Percentiles rank a stretch among this genome's conserved stretches.
phyloP scores from a whole-genome alignment of 2,329 filamentous ascomycete genomes.

The Fusarium pininemorale region DNA sequence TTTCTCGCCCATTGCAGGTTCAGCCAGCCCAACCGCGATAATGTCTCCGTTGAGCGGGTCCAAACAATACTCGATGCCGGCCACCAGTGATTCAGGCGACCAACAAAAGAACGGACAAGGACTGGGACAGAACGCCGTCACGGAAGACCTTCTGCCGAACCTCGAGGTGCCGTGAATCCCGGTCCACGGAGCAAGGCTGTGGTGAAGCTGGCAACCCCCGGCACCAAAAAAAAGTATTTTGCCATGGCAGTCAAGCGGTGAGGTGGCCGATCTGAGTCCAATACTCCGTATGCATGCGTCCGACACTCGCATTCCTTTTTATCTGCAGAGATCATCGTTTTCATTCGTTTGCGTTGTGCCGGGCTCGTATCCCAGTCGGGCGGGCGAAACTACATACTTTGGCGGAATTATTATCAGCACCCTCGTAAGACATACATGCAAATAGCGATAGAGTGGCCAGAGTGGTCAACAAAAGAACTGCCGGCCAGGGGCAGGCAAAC shows the following conservation, averaged over 20 bases:
- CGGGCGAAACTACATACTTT: neutral
- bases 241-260: neutral
- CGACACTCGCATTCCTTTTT: neutral
- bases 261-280: neutral
- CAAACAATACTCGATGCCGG: slow-evolving; percentile 4
- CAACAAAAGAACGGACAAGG: slow-evolving; percentile 12
- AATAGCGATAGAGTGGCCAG: neutral
- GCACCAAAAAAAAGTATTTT: neutral
- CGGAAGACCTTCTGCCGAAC: slow-evolving; percentile 7
- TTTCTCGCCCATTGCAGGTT: slow-evolving; percentile 14
- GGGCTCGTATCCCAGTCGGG: neutral
- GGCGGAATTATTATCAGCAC: neutral
- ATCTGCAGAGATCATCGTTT: slow-evolving; percentile 7
- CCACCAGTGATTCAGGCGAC: slow-evolving; percentile 10
- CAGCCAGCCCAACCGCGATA: slow-evolving; percentile 11
- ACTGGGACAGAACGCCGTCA: slow-evolving; percentile 7
- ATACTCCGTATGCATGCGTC: neutral
- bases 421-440: neutral
- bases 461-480: slow-evolving; percentile 3
- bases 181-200: slow-evolving; percentile 12
- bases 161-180: slow-evolving; percentile 4
- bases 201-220: neutral
- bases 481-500: neutral
- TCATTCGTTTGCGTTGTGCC: neutral
- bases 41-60: slow-evolving; percentile 20